phyloP scores from a whole-genome alignment of 495 filamentous ascomycete species.

The Xylaria venustula region DNA sequence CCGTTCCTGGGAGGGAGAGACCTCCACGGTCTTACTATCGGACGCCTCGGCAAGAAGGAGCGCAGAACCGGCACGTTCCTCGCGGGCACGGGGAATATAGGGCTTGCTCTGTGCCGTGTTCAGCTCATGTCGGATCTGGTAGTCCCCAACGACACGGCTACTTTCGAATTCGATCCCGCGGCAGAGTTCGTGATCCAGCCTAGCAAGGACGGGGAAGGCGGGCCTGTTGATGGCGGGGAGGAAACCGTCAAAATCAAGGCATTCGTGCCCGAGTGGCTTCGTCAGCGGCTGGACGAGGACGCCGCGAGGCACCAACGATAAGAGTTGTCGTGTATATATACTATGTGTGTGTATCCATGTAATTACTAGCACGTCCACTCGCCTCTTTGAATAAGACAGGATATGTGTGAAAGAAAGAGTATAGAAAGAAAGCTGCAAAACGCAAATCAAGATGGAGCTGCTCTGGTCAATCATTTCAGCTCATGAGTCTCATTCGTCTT shows the following conservation, averaged over 20 bases:
- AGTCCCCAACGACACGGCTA: conserved; percentile 61
- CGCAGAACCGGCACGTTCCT: conserved; percentile 78
- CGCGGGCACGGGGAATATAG: conserved; percentile 75
- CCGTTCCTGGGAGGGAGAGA: background rate
- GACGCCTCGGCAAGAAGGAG: conserved; percentile 48
- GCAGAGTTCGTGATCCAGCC: conserved; percentile 44
- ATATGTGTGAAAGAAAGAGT: background rate
- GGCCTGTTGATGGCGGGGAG: background rate
- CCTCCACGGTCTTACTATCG: conserved; percentile 41
- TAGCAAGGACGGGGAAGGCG: conserved; percentile 20
- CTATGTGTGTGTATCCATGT: conserved; percentile 1
- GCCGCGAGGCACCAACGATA: background rate
- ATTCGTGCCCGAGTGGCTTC: conserved; percentile 80
- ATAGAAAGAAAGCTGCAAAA: too few species aligned
- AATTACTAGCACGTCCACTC: background rate
- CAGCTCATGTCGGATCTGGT: conserved; percentile 81
- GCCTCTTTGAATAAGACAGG: background rate
- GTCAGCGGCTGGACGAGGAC: conserved; percentile 32
- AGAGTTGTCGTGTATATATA: background rate
- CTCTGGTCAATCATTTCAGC: too few species aligned
- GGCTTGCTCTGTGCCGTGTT: conserved; percentile 82
- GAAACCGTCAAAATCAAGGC: conserved; percentile 68
- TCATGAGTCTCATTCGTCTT: too few species aligned
- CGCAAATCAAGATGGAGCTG: too few species aligned
- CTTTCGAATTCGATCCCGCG: conserved; percentile 39